Percentiles rank a stretch among this genome's conserved stretches.
Evolutionary conservation across 805 yeast genomes (phyloP).

Genomic region (Dipodascopsis uninucleata): DNA sequence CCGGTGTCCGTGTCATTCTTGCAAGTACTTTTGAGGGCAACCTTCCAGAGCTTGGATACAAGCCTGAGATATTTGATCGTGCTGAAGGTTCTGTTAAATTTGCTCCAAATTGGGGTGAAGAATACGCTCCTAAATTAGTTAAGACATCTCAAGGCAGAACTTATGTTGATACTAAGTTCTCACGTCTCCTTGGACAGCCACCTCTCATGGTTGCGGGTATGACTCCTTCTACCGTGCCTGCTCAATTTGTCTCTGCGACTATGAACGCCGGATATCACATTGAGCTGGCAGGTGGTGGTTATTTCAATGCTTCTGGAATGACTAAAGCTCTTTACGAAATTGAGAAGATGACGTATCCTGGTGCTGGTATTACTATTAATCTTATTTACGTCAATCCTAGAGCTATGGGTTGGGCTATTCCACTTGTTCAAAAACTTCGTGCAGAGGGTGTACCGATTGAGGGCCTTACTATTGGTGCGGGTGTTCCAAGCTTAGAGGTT

Average conservation of each 20-base stretch:
- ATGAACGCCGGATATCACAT: conserved; percentile 95
- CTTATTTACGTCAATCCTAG: conserved; percentile 94
- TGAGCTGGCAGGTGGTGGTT: conserved; percentile 99
- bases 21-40: conserved; percentile 83
- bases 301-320: conserved; percentile 71
- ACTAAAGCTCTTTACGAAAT: conserved; percentile 72
- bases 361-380: conserved; percentile 87
- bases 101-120: conserved; percentile 87
- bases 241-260: conserved; percentile 90
- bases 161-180: conserved; percentile 90
- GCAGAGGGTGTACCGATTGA: conserved; percentile 92
- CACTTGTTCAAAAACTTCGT: conserved; percentile 84
- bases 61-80: conserved; percentile 86
- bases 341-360: conserved; percentile 67
- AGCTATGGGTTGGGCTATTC: conserved; percentile 98
- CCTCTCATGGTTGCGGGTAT: conserved; percentile 98
- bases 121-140: conserved; percentile 79
- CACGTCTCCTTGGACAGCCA: conserved; percentile 86
- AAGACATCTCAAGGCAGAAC: conserved; percentile 63
- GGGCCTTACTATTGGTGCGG: conserved; percentile 96
- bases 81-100: conserved; percentile 61
- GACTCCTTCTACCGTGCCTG: conserved; percentile 97
- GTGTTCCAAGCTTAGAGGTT: conserved; percentile 97
- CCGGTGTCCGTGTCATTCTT: conserved; percentile 90
- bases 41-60: conserved; percentile 85